Evolutionary conservation across 2,329 filamentous ascomycete species (phyloP).

Genomic region (Fusarium sp.): DNA sequence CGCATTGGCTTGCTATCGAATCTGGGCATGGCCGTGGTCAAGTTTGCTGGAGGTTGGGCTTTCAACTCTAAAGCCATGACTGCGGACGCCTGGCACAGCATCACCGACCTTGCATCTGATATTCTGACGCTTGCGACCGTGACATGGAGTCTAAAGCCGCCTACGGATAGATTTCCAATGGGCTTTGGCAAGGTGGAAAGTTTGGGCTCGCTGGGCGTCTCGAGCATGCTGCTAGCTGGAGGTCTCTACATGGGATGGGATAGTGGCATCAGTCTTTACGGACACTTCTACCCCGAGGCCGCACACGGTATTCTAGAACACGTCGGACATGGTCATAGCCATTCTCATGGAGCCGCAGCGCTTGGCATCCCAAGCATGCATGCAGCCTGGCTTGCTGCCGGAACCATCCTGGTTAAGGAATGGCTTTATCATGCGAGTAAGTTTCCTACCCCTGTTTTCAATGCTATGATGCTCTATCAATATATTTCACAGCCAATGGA

Average conservation of each 20-base stretch:
- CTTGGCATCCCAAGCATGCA: conserved; percentile 80
- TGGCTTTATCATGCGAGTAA: conserved; percentile 96
- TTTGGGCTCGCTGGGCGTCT: conserved; percentile 90
- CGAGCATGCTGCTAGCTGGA: conserved; percentile 86
- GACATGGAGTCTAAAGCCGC: conserved; percentile 88
- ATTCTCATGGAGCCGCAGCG: conserved; percentile 61
- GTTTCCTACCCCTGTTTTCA: conserved; percentile 49
- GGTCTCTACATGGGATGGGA: conserved; percentile 92
- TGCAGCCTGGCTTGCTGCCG: conserved; percentile 91
- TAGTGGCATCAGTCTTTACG: conserved; percentile 72
- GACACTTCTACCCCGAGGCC: conserved; percentile 76
- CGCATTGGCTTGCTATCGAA: conserved; percentile 77
- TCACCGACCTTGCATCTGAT: conserved; percentile 95
- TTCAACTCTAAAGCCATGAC: conserved; percentile 96
- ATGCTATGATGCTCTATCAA: background rate
- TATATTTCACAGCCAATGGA: background rate
- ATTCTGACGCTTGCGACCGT: conserved; percentile 94
- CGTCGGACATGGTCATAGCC: conserved; percentile 69
- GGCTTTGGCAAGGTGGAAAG: conserved; percentile 99
- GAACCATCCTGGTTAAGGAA: conserved; percentile 92
- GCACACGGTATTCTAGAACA: conserved; percentile 71
- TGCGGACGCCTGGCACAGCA: conserved; percentile 93
- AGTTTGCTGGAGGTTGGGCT: conserved; percentile 89
- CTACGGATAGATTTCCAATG: conserved; percentile 82
- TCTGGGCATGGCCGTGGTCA: conserved; percentile 90